These are phyloP conservation scores for Casuarina cunninghamiana DNA, from an alignment of 306 rosid species.

Conservation along the genomic window DNA sequence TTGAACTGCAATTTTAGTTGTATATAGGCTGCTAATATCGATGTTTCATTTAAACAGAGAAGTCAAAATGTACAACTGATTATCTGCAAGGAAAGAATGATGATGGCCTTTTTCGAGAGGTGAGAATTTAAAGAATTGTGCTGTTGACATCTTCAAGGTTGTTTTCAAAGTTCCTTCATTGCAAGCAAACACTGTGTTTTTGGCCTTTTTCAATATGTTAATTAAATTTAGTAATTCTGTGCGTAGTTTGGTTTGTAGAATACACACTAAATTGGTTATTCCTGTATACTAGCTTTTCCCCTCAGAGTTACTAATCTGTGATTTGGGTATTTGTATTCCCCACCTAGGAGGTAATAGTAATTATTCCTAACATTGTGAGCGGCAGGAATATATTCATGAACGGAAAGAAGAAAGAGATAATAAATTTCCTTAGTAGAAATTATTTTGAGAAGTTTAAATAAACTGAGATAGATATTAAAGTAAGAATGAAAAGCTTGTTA, in stretches of 20 bases:
- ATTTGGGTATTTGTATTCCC: too few species aligned
- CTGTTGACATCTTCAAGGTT: not conserved
- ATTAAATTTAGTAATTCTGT: not conserved
- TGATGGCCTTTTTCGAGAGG: slow-evolving; percentile 67
- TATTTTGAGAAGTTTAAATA: too few species aligned
- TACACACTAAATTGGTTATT: too few species aligned
- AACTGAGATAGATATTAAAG: too few species aligned
- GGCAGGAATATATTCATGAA: not conserved
- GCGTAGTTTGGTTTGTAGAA: not conserved
- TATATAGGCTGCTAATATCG: not conserved
- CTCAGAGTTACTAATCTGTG: not conserved
- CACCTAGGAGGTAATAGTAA: not conserved
- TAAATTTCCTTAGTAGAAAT: too few species aligned
- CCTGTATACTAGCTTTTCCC: not conserved
- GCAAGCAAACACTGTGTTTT: not conserved
- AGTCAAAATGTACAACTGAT: slow-evolving; percentile 49
- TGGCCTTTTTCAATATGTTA: not conserved
- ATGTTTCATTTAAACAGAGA: slow-evolving; percentile 45
- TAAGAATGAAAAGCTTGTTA: too few species aligned
- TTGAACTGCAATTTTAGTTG: not conserved
- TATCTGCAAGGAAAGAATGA: slow-evolving; percentile 54
- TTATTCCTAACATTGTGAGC: not conserved
- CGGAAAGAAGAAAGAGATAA: too few species aligned
- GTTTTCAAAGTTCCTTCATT: not conserved
- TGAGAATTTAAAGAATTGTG: slow-evolving; percentile 30